Conservation (phyloP, 306 rosid species). For the Cicer arietinum region DNA sequence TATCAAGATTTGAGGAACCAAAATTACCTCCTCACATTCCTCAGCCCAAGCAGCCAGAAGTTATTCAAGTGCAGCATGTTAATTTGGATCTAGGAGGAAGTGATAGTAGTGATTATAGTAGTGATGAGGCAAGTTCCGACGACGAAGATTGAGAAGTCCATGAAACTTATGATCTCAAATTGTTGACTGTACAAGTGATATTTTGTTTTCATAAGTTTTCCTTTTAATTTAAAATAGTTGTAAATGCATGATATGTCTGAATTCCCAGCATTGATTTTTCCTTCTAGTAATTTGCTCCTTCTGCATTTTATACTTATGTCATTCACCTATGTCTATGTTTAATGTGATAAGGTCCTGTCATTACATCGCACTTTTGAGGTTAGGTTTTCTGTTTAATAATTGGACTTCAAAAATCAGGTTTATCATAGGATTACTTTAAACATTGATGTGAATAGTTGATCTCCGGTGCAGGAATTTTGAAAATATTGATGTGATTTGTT, state of each 20-base stretch:
- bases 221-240: neutral
- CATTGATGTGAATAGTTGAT: no score
- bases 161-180: conserved; percentile 32
- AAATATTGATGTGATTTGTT: no score
- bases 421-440: no score
- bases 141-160: conserved; percentile 65
- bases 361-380: neutral
- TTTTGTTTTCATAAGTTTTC: neutral
- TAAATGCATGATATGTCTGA: neutral
- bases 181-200: conserved; percentile 28
- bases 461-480: no score
- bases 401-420: neutral
- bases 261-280: neutral
- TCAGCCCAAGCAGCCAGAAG: conserved; percentile 66
- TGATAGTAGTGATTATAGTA: conserved; percentile 88
- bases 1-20: conserved; percentile 67
- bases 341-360: neutral
- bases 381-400: neutral
- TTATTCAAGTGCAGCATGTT: conserved; percentile 89
- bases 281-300: conserved; percentile 1
- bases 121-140: conserved; percentile 83
- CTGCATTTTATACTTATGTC: neutral
- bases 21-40: conserved; percentile 59
- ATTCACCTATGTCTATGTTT: neutral
- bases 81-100: conserved; percentile 87